Evolutionary conservation across 1,284 basidiomycete genomes (phyloP).

Genomic region (Moesziomyces antarcticus): DNA sequence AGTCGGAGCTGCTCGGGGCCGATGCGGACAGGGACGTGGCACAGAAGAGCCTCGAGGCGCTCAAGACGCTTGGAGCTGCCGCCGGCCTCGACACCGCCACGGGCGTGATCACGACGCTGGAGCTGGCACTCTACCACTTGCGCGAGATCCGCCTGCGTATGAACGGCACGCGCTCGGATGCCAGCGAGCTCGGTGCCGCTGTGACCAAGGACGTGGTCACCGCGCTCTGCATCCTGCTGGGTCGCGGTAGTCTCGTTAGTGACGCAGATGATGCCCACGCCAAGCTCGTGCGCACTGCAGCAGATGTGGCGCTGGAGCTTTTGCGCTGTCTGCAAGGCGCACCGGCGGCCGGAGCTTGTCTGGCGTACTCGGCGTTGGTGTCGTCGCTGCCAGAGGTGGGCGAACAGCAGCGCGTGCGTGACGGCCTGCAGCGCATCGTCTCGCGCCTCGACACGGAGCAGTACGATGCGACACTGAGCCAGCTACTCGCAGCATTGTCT

Average conservation of each 20-base stretch:
- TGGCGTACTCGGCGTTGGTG: slow-evolving; percentile 14
- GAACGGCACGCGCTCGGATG: neutral
- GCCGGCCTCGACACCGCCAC: neutral
- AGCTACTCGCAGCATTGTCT: slow-evolving; percentile 8
- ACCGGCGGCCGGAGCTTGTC: slow-evolving; percentile 1
- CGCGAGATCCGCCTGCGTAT: slow-evolving; percentile 20
- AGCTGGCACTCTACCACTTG: slow-evolving; percentile 26
- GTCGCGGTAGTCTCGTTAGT: neutral
- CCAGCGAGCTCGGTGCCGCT: neutral
- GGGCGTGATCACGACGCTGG: slow-evolving; percentile 11
- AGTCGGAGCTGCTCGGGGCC: neutral
- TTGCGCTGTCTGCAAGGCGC: slow-evolving; percentile 14
- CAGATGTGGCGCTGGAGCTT: slow-evolving; percentile 23
- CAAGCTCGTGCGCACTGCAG: slow-evolving; percentile 10
- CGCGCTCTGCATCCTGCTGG: slow-evolving; percentile 8
- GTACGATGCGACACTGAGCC: slow-evolving; percentile 14
- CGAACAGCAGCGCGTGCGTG: slow-evolving; percentile 12
- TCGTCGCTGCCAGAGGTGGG: slow-evolving; percentile 16
- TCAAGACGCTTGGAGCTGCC: neutral
- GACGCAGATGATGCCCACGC: neutral
- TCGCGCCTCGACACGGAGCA: slow-evolving; percentile 12
- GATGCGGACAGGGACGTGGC: neutral
- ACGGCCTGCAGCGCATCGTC: slow-evolving; percentile 24
- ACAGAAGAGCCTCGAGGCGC: slow-evolving; percentile 4
- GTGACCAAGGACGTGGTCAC: slow-evolving; percentile 5